Conservation (phyloP, 768 basidiomycete species). For the Phaffia australis region DNA sequence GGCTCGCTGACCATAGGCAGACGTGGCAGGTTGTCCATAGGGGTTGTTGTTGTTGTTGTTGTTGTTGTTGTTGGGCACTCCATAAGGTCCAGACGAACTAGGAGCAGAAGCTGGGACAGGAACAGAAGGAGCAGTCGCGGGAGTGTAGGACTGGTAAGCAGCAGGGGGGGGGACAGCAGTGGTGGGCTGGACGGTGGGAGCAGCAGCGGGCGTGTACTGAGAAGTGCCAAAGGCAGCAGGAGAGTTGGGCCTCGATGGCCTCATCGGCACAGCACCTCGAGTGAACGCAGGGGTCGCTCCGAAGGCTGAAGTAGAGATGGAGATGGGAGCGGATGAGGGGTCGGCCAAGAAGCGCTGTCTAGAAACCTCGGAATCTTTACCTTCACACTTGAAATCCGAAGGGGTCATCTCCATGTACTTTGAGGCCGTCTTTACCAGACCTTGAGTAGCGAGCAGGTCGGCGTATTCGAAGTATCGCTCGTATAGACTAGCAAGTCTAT, state of each 20-base stretch:
- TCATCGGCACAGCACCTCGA: constrained; percentile 1
- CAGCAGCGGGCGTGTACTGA: constrained; percentile 20
- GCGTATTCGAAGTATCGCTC: constrained; percentile 95
- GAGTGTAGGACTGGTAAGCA: constrained; percentile 1
- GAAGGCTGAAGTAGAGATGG: constrained; percentile 20
- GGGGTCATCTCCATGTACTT: constrained; percentile 72
- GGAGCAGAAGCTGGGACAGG: constrained; percentile 8
- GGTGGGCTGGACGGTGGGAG: constrained; percentile 19
- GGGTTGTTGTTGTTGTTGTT: constrained; percentile 23
- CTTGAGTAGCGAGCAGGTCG: constrained; percentile 78
- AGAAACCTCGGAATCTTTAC: constrained; percentile 34
- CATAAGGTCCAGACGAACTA: constrained; percentile 11
- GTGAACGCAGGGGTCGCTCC: constrained; percentile 38
- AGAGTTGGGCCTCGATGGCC: constrained; percentile 10
- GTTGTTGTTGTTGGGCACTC: constrained; percentile 25
- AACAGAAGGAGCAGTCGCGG: background rate
- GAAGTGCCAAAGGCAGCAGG: constrained; percentile 11
- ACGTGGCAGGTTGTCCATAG: constrained; percentile 25
- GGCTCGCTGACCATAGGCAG: constrained; percentile 22
- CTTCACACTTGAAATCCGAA: constrained; percentile 57
- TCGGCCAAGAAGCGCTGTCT: constrained; percentile 38
- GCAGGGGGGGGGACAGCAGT: constrained; percentile 12
- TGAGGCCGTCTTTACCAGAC: constrained; percentile 71
- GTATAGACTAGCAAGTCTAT: constrained; percentile 75
- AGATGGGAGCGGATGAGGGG: constrained; percentile 10